Evolutionary conservation across 2,329 filamentous ascomycete genomes (phyloP).

Genomic region (Blastomyces percursus): DNA sequence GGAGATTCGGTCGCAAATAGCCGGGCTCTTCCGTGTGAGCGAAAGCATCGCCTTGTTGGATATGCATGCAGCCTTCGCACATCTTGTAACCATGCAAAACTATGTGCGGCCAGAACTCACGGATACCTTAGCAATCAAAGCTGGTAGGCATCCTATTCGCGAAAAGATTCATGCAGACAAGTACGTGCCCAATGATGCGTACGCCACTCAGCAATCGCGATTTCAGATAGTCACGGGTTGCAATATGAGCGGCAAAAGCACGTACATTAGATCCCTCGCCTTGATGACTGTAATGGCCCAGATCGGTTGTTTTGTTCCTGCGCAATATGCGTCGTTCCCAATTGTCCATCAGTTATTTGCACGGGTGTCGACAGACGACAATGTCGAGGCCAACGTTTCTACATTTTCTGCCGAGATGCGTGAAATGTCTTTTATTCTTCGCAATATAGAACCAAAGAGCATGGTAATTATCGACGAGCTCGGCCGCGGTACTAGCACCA

Average conservation of each 20-base stretch:
- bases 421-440: conserved; percentile 85
- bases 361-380: conserved; percentile 75
- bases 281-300: conserved; percentile 89
- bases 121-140: conserved; percentile 58
- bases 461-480: conserved; percentile 85
- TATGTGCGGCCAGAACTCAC: conserved; percentile 61
- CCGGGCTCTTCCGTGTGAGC: conserved; percentile 68
- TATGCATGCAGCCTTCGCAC: conserved; percentile 68
- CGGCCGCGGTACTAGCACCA: conserved; percentile 77
- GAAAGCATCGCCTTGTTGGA: conserved; percentile 81
- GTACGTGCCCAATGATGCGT: conserved; percentile 85
- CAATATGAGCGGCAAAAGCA: conserved; percentile 98
- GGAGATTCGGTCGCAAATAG: conserved; percentile 60
- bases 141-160: conserved; percentile 65
- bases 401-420: conserved; percentile 94
- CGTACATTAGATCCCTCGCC: conserved; percentile 78
- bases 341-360: conserved; percentile 78
- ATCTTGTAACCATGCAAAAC: conserved; percentile 56
- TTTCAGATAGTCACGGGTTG: conserved; percentile 93
- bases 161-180: conserved; percentile 59
- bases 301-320: conserved; percentile 81
- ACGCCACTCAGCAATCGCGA: conserved; percentile 64
- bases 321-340: conserved; percentile 68
- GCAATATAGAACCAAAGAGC: conserved; percentile 65
- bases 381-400: conserved; percentile 79